These are phyloP conservation scores for Mrakia blollopis DNA, from an alignment of 768 basidiomycete species.

Conservation along the genomic window DNA sequence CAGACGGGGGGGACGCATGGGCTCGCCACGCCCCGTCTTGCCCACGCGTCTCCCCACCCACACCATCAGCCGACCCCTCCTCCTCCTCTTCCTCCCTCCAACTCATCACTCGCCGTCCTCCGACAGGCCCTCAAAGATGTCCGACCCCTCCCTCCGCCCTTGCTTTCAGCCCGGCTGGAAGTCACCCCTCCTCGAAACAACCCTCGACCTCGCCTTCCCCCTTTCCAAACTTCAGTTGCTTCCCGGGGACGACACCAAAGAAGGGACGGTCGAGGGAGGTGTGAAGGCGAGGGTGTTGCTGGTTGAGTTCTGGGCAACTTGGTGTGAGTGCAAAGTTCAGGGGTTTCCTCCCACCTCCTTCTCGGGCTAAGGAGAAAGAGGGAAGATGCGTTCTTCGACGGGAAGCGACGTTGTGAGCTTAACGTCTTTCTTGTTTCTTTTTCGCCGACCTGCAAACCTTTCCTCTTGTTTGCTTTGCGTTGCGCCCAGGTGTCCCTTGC, in stretches of 20 bases:
- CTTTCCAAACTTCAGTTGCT: not conserved
- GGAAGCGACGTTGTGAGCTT: no score
- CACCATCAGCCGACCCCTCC: no score
- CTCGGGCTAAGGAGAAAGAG: not conserved
- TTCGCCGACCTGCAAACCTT: not conserved
- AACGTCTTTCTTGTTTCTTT: not conserved
- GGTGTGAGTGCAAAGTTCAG: not conserved
- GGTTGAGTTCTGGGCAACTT: constrained; percentile 5
- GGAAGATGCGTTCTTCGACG: no score
- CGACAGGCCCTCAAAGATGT: no score
- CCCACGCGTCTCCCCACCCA: no score
- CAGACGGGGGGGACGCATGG: no score
- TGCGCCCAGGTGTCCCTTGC: not conserved
- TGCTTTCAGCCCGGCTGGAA: not conserved
- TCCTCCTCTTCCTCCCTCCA: no score
- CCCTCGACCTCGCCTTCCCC: not conserved
- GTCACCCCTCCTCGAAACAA: not conserved
- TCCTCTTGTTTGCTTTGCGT: no score
- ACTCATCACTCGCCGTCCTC: no score
- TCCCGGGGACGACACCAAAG: not conserved
- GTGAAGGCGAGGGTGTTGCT: not conserved
- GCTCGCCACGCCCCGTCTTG: no score
- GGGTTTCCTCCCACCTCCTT: no score
- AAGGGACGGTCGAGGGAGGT: not conserved
- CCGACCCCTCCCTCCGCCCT: constrained; percentile 2